Evolutionary conservation across 164 flowering plant species (phyloP), one percentile per base, ranked within the genome.

Genomic region (Paratinospora sagittata): DNA sequence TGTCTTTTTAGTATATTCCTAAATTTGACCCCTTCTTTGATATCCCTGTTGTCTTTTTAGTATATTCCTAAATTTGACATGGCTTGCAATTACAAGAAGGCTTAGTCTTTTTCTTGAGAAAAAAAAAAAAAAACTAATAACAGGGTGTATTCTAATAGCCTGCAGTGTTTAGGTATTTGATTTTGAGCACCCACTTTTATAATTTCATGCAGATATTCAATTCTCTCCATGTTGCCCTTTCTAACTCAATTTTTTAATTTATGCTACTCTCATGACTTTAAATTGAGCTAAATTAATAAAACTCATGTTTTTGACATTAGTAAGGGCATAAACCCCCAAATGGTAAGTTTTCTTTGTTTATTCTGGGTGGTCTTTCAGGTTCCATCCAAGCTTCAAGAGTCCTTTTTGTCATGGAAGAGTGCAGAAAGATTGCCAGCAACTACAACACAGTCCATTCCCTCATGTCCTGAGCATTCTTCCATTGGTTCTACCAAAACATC

Each of bases 341-440:
- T 8, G 60, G n/a, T 39, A 33, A n/a, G 16, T 14, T 52, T 23
- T 6, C 12, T 60, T 72, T 68, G 24, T 58, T 61, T 10, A 27
- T 73, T 34, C 9, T 49, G 65, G 52, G 14, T 67, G 52, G 19
- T 67, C 65, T 74, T 76, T 74, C 87, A 93, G 98, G 88, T 86
- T 70, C 88, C 90, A 5, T 79, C 80, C 21, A 77, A 67, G 68
- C 49, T 90, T 41, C 86, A 81, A 43, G 76, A 76, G 27, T 83
- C 87, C 10, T 83, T 86, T 70, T 43, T 74, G 10, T 72, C 81
- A 16, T 85, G 90, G 90, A 90, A 80, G 76, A 73, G 73, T 21
- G 69, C 68, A 45, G 63, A 73, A 66, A 79, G 66, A 77, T 67
- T 60, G 41, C 71, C 67, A 16, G 45, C 14, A 8, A 43, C 65